Conservation (phyloP, 305 asterid genomes). For the Fraxinus velutina region DNA sequence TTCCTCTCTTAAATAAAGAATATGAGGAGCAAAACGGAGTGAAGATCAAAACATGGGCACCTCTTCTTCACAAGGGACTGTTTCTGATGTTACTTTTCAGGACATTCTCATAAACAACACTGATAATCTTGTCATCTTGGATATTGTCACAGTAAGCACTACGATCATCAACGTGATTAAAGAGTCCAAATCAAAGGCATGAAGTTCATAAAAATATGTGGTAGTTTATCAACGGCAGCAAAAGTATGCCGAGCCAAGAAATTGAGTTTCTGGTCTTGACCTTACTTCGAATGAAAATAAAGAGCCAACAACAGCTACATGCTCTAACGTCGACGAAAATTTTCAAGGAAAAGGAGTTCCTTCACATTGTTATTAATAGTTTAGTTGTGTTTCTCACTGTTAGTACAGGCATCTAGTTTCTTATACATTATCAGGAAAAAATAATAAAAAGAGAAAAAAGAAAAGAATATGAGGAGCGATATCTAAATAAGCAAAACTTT, state of each 20-base stretch:
- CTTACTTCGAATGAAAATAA: constrained; percentile 10
- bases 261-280: constrained; percentile 26
- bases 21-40: constrained; percentile 20
- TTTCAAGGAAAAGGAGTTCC: constrained; percentile 8
- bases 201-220: constrained; percentile 17
- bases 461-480: background rate
- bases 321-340: constrained; percentile 17
- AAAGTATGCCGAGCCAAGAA: constrained; percentile 20
- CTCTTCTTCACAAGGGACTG: constrained; percentile 23
- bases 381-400: background rate
- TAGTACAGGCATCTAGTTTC: background rate
- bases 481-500: background rate
- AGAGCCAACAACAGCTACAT: constrained; percentile 5
- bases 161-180: constrained; percentile 7
- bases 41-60: constrained; percentile 32
- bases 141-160: constrained; percentile 26
- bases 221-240: constrained; percentile 24
- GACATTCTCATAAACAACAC: constrained; percentile 23
- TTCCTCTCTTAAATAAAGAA: background rate
- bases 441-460: background rate
- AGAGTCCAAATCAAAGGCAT: constrained; percentile 26
- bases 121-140: constrained; percentile 28
- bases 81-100: constrained; percentile 22
- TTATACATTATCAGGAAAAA: background rate
- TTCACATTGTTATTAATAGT: background rate